Base-by-base conservation (phyloP, 371 early-diverging fungal genomes). In the Lichtheimia corymbifera region DNA sequence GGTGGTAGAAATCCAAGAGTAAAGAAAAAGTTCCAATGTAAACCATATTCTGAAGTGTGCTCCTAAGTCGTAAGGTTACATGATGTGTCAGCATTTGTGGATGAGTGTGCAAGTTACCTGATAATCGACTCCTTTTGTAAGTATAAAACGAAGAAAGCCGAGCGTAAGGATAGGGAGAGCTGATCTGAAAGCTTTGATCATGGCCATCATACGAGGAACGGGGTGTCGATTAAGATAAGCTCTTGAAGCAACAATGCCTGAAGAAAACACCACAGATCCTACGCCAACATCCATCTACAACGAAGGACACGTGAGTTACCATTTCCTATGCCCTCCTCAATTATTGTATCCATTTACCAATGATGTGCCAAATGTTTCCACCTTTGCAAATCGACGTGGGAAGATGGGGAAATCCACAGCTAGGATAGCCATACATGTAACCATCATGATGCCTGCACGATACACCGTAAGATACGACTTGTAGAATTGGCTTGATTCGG, bases 21-120 rank as follows among this genome's bases (percentile, higher is more conserved):
- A 59, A 95, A 84, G 70, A 97, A 98, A 70, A 98, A 98, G 80
- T 98, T 98, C 98, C 98, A 98, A 65, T 98, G 98, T 50, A 94
- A 84, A 20, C 98, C 98, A 68, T 98, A 98, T 73, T 98, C 98
- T 2, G 93, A 85, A 11, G 90, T 92, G 68, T 97, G 96, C 55
- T 94, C 93, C 85, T 95, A 53, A 9, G 18, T 42, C 11, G 7
- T 1, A 30, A 6, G 7, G 3, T 4, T 11, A 28, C 28, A 28
- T 28, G 28, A 4, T 0, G 5, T 1, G 2, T 9, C 9, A 2
- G 9, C 9, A 9, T 35, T 1, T 1, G 9, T 11, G 11, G 5
- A 35, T n/a, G 13, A 1, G 3, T 5, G 47, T 47, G 17, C 17
- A 47, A 47, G 6, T 50, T 52, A 71, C 79, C 67, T 85, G 96